These are phyloP conservation scores for Huiozyma naganishii DNA, from an alignment of 805 yeast genomes.

Conservation along the genomic window DNA sequence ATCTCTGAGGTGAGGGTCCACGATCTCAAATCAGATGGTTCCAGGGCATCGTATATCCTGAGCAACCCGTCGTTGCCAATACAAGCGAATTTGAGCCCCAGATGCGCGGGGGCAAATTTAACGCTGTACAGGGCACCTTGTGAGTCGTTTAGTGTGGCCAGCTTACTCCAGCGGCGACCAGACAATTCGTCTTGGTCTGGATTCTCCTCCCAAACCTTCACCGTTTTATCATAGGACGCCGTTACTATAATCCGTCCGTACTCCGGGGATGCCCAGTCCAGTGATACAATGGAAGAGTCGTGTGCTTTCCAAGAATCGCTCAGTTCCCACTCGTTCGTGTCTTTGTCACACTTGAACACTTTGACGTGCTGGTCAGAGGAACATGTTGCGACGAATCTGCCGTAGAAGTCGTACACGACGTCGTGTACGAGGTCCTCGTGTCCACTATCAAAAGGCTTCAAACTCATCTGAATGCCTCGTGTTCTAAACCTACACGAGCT, in stretches of 20 bases:
- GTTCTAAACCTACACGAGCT: not conserved
- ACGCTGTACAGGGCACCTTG: conserved; percentile 84
- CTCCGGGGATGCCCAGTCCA: conserved; percentile 93
- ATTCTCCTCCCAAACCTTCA: conserved; percentile 85
- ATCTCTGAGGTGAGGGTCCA: conserved; percentile 76
- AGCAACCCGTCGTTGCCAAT: conserved; percentile 84
- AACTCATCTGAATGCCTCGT: conserved; percentile 6
- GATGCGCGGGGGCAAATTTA: conserved; percentile 77
- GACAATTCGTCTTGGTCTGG: conserved; percentile 62
- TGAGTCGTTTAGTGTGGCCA: conserved; percentile 74
- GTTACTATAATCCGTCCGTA: conserved; percentile 80
- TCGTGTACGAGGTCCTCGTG: conserved; percentile 92
- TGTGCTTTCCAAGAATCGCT: conserved; percentile 94
- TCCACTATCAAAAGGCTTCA: conserved; percentile 75
- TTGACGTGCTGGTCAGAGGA: conserved; percentile 91
- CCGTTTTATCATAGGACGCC: conserved; percentile 81
- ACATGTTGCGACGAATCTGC: conserved; percentile 85
- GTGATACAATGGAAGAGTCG: conserved; percentile 71
- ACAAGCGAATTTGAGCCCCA: conserved; percentile 73
- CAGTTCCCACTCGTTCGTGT: conserved; percentile 58
- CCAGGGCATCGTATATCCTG: conserved; percentile 76
- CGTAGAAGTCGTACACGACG: conserved; percentile 85
- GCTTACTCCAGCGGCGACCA: conserved; percentile 75
- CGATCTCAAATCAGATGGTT: conserved; percentile 74
- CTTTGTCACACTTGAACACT: conserved; percentile 66